Conservation (phyloP, 2,329 filamentous ascomycete genomes). For the Neofusicoccum sp. region DNA sequence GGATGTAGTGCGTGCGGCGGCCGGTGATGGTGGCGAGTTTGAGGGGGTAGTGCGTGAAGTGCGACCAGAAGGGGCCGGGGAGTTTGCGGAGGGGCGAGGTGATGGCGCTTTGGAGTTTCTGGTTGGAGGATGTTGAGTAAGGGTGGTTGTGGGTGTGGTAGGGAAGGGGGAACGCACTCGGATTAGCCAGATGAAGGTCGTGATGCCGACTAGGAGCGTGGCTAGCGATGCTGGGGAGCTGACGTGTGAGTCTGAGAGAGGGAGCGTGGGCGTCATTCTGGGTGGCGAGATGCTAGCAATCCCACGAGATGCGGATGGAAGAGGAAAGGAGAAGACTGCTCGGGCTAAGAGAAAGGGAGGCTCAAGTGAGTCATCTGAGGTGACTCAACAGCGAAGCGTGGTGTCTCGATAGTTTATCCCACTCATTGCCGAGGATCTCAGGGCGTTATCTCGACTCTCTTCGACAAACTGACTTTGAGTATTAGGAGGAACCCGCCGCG, state of each 20-base stretch:
- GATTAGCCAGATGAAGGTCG: background rate
- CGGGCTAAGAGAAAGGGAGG: too few relatives aligned
- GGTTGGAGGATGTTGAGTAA: background rate
- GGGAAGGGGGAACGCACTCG: background rate
- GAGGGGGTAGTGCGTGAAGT: constrained; percentile 37
- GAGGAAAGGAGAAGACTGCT: too few relatives aligned
- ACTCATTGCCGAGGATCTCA: too few relatives aligned
- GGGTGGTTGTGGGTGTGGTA: background rate
- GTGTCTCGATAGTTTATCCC: too few relatives aligned
- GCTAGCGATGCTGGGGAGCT: background rate
- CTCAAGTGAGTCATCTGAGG: too few relatives aligned
- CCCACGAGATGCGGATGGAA: background rate
- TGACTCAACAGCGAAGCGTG: too few relatives aligned
- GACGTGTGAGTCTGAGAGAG: background rate
- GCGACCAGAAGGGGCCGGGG: constrained; percentile 37
- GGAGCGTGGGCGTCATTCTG: background rate
- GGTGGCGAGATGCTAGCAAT: background rate
- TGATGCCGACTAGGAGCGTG: background rate
- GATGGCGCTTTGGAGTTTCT: constrained; percentile 22
- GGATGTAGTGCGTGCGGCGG: constrained; percentile 43
- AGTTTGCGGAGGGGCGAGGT: constrained; percentile 34
- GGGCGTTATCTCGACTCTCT: too few relatives aligned
- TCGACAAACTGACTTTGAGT: too few relatives aligned
- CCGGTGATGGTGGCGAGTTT: constrained; percentile 43
- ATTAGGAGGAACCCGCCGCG: too few relatives aligned